A percentile compares a stretch with the other conserved stretches of the same genome.
These are phyloP conservation scores for Lactarius psammicola DNA, from an alignment of 768 basidiomycete genomes.

Conservation along the genomic window DNA sequence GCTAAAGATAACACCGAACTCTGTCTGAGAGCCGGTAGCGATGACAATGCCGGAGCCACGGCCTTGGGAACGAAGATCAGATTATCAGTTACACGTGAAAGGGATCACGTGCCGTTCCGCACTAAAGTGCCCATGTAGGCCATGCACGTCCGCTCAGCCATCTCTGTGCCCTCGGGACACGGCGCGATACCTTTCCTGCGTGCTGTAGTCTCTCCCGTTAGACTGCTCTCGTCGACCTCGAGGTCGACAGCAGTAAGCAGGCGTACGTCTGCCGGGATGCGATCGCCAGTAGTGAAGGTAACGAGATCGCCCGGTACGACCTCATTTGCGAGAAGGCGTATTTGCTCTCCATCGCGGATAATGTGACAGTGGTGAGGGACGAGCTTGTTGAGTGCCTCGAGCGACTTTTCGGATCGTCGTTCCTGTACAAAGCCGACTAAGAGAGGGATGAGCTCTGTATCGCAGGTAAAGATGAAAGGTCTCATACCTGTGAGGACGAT, in stretches of 20 bases:
- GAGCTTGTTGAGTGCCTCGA: conserved; percentile 94
- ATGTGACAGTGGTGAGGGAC: conserved; percentile 97
- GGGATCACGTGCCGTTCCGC: conserved; percentile 62
- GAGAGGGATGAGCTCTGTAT: background rate
- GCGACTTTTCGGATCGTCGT: conserved; percentile 87
- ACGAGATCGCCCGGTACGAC: conserved; percentile 96
- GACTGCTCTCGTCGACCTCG: conserved; percentile 92
- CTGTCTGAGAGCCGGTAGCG: conserved; percentile 79
- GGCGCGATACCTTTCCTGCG: conserved; percentile 63
- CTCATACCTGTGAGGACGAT: conserved; percentile 87
- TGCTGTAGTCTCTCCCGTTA: conserved; percentile 90
- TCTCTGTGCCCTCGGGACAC: conserved; percentile 51
- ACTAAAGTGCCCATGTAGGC: conserved; percentile 97
- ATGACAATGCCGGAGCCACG: conserved; percentile 86
- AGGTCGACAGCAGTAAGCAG: conserved; percentile 78
- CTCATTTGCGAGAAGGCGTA: conserved; percentile 90
- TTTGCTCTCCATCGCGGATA: conserved; percentile 67
- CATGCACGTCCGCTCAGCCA: conserved; percentile 84
- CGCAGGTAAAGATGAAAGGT: background rate
- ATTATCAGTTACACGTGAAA: background rate
- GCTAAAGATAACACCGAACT: conserved; percentile 94
- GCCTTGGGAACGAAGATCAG: conserved; percentile 41
- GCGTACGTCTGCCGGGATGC: conserved; percentile 91
- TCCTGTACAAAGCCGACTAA: conserved; percentile 94
- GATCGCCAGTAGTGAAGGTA: conserved; percentile 86